A percentile compares a stretch with the other conserved stretches of the same genome.
Conservation (phyloP, 805 yeast species). For the Wickerhamomyces hampshirensis region DNA sequence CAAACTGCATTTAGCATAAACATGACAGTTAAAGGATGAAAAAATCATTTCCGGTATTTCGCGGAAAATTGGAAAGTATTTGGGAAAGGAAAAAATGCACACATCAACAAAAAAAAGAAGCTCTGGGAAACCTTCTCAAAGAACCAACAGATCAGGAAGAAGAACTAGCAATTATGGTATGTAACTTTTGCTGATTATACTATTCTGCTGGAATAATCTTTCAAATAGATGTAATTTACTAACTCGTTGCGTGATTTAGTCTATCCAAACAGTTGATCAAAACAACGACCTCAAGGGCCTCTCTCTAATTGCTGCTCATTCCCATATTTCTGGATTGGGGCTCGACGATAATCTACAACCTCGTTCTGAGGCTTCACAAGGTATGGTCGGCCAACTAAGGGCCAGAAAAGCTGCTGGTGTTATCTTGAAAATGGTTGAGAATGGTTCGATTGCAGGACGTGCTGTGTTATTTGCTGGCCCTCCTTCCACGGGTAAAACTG, state of each 20-base stretch:
- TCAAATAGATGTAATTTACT: neutral
- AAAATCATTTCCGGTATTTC: too few relatives aligned
- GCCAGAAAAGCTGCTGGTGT: conserved; percentile 97
- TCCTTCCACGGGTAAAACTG: conserved; percentile 98
- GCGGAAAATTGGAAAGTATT: too few relatives aligned
- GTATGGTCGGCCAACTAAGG: conserved; percentile 95
- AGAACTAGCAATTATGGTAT: too few relatives aligned
- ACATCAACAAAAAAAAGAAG: too few relatives aligned
- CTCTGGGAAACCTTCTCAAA: too few relatives aligned
- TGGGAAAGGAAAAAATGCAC: too few relatives aligned
- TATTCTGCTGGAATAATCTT: too few relatives aligned
- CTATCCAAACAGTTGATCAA: conserved; percentile 38
- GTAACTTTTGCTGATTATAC: too few relatives aligned
- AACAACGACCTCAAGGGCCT: conserved; percentile 53
- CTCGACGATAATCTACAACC: conserved; percentile 88
- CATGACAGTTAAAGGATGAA: too few relatives aligned
- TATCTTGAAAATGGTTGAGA: conserved; percentile 86
- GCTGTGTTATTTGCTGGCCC: conserved; percentile 97
- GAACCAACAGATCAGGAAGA: too few relatives aligned
- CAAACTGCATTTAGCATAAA: too few relatives aligned
- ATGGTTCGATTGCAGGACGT: conserved; percentile 93
- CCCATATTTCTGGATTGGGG: conserved; percentile 96
- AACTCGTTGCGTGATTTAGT: conserved; percentile 21
- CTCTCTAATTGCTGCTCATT: conserved; percentile 92
- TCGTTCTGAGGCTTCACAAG: conserved; percentile 62